These are phyloP conservation scores for Malus orientalis DNA, from an alignment of 306 rosid genomes.

Conservation along the genomic window DNA sequence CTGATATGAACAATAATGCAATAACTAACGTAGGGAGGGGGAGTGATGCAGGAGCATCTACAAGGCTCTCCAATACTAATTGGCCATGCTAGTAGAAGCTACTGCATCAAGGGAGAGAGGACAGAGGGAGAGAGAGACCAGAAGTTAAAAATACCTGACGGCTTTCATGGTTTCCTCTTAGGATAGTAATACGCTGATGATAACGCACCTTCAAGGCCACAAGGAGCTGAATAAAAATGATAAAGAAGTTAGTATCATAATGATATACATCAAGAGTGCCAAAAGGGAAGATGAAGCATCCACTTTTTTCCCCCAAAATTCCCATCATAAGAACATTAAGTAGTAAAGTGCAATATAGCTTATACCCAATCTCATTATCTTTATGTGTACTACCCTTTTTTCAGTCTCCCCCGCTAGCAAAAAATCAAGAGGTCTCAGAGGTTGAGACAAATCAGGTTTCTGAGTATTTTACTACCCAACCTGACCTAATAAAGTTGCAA, in stretches of 20 bases:
- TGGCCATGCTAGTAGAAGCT: too few relatives aligned
- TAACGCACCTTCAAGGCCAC: constrained; percentile 95
- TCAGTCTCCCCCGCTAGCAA: background rate
- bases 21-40: background rate
- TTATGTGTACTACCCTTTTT: background rate
- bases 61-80: too few relatives aligned
- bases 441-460: background rate
- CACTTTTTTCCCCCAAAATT: background rate
- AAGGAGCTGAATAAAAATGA: constrained; percentile 58
- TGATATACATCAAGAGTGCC: background rate
- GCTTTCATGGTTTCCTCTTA: constrained; percentile 98
- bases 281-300: background rate
- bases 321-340: background rate
- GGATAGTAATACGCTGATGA: constrained; percentile 82
- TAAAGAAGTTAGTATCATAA: constrained; percentile 1
- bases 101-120: background rate
- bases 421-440: background rate
- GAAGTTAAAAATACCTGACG: constrained; percentile 65
- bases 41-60: too few relatives aligned
- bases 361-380: background rate
- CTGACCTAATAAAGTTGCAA: background rate
- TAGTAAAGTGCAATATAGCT: background rate
- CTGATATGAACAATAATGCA: background rate
- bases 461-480: background rate
- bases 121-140: background rate